A percentile compares a stretch with the other conserved stretches of the same genome.
Conservation (phyloP, 495 filamentous ascomycete species). For the Xylaria flabelliformis region DNA sequence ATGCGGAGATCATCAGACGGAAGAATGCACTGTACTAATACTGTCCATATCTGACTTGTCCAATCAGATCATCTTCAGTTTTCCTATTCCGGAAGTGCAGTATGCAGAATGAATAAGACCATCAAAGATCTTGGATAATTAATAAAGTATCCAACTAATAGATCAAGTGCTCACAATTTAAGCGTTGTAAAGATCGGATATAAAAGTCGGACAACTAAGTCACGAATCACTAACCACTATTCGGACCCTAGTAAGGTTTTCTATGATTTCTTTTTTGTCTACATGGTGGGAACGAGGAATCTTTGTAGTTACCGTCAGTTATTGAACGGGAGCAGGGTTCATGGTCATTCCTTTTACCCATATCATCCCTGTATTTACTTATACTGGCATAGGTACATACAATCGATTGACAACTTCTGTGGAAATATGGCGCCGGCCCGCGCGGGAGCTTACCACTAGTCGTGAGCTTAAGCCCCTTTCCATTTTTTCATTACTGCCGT, state of each 20-base stretch:
- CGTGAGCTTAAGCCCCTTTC: not conserved
- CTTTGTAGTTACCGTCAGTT: not conserved
- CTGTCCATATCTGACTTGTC: not conserved
- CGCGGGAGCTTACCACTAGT: not conserved
- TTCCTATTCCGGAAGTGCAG: slow-evolving; percentile 17
- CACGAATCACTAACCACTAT: not conserved
- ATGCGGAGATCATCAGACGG: not conserved
- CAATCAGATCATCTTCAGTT: slow-evolving; percentile 4
- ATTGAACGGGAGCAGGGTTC: not conserved
- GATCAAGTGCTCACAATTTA: not conserved
- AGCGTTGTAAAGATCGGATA: not conserved
- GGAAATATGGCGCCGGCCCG: not conserved
- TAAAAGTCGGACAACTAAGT: not conserved
- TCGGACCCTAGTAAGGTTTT: not conserved
- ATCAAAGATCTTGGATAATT: not conserved
- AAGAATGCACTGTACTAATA: slow-evolving; percentile 7
- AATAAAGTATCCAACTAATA: not conserved
- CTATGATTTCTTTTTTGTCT: not conserved
- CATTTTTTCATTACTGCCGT: not conserved
- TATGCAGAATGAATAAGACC: too few relatives aligned
- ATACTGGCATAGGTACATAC: too few relatives aligned
- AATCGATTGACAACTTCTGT: not conserved
- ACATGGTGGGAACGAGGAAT: not conserved
- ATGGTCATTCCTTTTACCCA: not conserved
- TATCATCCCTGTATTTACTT: not conserved